phyloP scores from a whole-genome alignment of 306 rosid genomes.

The Rubus idaeus region DNA sequence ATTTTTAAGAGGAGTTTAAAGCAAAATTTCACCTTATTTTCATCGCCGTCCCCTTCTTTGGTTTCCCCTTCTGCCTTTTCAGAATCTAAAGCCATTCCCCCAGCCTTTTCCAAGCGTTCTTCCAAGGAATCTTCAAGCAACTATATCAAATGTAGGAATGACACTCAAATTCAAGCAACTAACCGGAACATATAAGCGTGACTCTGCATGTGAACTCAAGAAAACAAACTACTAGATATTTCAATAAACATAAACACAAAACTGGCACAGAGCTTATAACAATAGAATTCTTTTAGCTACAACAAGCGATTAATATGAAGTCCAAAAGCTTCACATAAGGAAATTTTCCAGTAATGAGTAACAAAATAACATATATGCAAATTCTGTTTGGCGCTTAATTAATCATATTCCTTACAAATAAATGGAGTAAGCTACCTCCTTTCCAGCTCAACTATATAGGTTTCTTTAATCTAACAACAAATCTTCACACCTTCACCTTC shows the following conservation, averaged over 20 bases:
- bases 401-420: not conserved
- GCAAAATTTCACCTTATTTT: constrained; percentile 62
- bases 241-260: not conserved
- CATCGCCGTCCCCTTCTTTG: constrained; percentile 81
- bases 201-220: not conserved
- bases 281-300: not conserved
- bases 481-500: not conserved
- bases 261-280: not conserved
- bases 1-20: not conserved
- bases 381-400: not conserved
- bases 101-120: constrained; percentile 82
- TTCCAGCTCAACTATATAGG: not conserved
- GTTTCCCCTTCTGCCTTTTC: constrained; percentile 86
- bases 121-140: constrained; percentile 91
- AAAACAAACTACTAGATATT: not conserved
- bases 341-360: not conserved
- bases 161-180: constrained; percentile 15
- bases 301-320: not conserved
- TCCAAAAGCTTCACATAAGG: not conserved
- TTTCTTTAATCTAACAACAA: not conserved
- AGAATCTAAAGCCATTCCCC: constrained; percentile 71
- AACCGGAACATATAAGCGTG: not conserved
- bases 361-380: not conserved
- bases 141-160: constrained; percentile 34
- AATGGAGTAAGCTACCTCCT: not conserved